Percentiles rank a stretch among this genome's conserved stretches.
phyloP scores from a whole-genome alignment of 1,139 yeast genomes.

The Keqinozyma sinolaborantium region DNA sequence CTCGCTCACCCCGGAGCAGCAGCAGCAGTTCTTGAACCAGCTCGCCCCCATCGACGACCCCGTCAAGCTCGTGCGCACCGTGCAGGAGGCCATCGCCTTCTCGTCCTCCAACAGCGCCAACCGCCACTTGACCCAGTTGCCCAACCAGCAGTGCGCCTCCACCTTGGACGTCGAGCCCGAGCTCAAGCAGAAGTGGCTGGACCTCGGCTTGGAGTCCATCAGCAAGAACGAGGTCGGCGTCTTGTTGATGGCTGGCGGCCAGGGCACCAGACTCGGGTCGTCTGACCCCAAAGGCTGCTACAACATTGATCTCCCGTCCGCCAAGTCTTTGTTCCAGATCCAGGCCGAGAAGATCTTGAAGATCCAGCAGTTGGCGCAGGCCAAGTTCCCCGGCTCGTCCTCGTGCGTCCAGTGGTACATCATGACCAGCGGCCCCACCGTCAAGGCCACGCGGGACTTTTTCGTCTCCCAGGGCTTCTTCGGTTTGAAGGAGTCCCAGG shows the following conservation, averaged over 20 bases:
- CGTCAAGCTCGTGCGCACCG: constrained; percentile 36
- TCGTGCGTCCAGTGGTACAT: constrained; percentile 76
- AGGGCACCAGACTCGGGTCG: constrained; percentile 93
- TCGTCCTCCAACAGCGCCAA: constrained; percentile 28
- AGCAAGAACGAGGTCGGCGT: constrained; percentile 77
- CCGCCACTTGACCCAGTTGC: constrained; percentile 48
- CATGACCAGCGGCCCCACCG: constrained; percentile 94
- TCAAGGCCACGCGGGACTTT: constrained; percentile 68
- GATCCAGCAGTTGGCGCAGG: constrained; percentile 56
- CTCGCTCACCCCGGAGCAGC: constrained; percentile 25
- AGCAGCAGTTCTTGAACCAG: constrained; percentile 30
- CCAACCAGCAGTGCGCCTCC: constrained; percentile 46
- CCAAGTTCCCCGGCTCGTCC: constrained; percentile 18
- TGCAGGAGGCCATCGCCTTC: constrained; percentile 43
- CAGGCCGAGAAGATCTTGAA: constrained; percentile 83
- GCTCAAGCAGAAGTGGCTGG: constrained; percentile 43
- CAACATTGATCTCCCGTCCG: constrained; percentile 80
- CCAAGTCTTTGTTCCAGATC: constrained; percentile 80
- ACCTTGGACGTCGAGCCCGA: constrained; percentile 35
- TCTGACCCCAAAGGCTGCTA: constrained; percentile 91
- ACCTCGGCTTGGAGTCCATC: constrained; percentile 67
- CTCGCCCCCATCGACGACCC: constrained; percentile 43
- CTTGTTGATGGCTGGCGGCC: constrained; percentile 95
- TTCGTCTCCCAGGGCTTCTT: constrained; percentile 62
- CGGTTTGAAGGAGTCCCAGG: constrained; percentile 59